Base-by-base conservation (phyloP, 2,329 filamentous ascomycete species). In the Botrytis tulipae region DNA sequence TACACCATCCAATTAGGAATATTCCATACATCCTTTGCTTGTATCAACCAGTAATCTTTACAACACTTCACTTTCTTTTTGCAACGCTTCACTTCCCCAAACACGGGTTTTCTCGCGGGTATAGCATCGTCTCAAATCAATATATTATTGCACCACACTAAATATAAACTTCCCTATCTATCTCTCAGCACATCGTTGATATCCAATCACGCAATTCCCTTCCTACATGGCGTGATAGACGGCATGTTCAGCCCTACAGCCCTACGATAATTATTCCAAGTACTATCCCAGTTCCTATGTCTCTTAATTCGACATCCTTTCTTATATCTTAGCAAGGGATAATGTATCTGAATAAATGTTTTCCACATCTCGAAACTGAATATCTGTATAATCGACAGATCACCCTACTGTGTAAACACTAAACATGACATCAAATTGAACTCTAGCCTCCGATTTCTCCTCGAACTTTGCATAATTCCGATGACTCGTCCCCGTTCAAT, bases 311-410 rank as follows among this genome's bases (percentile, higher is more conserved):
- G 51, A 57, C 51, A n/a, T 29, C 51, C 0, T 18, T 57, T 9
- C 5, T 29, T 18, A 1, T 1, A 1, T 25, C 20, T 25, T 4
- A 1, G 14, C 18, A 6, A 6, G 14, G n/a, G 25, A 25, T 57
- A 57, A 29, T 18, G 51, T 8, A 29, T 57, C 18, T 29, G 14
- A 8, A 29, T 29, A 7, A 18, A 29, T 18, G 6, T 29, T 9
- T 16, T 29, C n/a, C 14, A 18, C 6, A 4, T 32, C 14, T 57
- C 3, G 8, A 32, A 29, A 57, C 3, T 32, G 0, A 18, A 57
- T 57, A 7, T 29, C 6, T 8, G 18, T 29, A 29, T 12, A 54
- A 0, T 54, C n/a, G 16, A 29, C n/a, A 29, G 1, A 29, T 18
- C 7, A 16, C 3, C 14, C 14, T 8, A 29, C 3, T 3, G n/a